Evolutionary conservation across 1,284 basidiomycete species (phyloP).

Genomic region (Pseudozyma sp.): DNA sequence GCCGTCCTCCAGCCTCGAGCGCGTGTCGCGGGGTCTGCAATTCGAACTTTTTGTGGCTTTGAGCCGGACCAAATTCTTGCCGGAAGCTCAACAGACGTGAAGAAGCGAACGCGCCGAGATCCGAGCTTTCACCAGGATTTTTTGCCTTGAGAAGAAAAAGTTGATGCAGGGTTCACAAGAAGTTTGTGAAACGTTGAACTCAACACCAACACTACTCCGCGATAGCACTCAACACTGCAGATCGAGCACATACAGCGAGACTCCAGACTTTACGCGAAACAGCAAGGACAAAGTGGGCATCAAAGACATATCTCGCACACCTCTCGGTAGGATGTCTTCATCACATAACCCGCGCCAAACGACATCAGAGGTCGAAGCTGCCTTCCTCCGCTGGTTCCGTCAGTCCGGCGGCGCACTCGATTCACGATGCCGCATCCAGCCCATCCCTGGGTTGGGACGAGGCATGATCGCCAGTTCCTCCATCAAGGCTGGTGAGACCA

Average conservation of each 20-base stretch:
- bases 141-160: slow-evolving; percentile 21
- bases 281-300: not conserved
- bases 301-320: not conserved
- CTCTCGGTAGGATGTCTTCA: not conserved
- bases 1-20: too few relatives aligned
- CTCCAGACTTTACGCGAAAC: not conserved
- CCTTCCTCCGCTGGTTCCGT: slow-evolving; percentile 70
- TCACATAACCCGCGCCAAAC: slow-evolving; percentile 26
- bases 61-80: not conserved
- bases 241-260: not conserved
- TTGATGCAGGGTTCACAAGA: slow-evolving; percentile 16
- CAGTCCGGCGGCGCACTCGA: slow-evolving; percentile 67
- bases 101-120: slow-evolving; percentile 11
- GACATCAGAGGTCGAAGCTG: slow-evolving; percentile 35
- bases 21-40: not conserved
- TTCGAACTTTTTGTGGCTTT: not conserved
- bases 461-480: slow-evolving; percentile 79
- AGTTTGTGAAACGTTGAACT: not conserved
- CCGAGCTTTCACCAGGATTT: slow-evolving; percentile 12
- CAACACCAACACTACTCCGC: not conserved
- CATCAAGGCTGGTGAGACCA: slow-evolving; percentile 78
- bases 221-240: not conserved
- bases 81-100: not conserved
- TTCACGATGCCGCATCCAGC: slow-evolving; percentile 71
- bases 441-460: slow-evolving; percentile 75